Evolutionary conservation across 495 filamentous ascomycete genomes (phyloP).

Genomic region (Aspergillus avenaceus): DNA sequence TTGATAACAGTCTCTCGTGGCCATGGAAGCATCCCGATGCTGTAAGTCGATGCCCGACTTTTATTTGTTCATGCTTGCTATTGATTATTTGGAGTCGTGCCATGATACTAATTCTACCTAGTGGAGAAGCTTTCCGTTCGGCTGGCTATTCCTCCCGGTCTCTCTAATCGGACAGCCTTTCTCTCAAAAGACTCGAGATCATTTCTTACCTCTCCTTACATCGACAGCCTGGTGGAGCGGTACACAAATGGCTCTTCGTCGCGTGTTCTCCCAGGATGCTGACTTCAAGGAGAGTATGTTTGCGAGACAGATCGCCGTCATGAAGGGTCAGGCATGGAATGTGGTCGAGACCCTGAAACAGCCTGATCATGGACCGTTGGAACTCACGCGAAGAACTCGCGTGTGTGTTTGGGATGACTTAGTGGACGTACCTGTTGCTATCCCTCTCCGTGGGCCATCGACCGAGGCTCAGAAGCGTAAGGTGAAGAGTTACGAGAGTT

Average conservation of each 20-base stretch:
- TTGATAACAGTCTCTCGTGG: constrained; percentile 97
- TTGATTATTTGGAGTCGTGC: not conserved
- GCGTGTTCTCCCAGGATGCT: constrained; percentile 82
- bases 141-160: constrained; percentile 96
- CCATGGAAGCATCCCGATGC: constrained; percentile 99
- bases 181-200: constrained; percentile 83
- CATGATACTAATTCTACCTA: constrained; percentile 26
- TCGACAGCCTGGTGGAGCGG: constrained; percentile 96
- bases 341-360: constrained; percentile 95
- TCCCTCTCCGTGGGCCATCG: constrained; percentile 78
- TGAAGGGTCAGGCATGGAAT: constrained; percentile 99
- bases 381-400: constrained; percentile 82
- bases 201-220: constrained; percentile 90
- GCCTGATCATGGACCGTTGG: constrained; percentile 85
- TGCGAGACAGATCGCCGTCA: constrained; percentile 90
- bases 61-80: too few species aligned
- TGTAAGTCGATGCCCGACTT: constrained; percentile 39
- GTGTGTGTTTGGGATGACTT: constrained; percentile 98
- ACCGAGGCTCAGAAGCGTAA: constrained; percentile 67
- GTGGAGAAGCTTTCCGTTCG: constrained; percentile 92
- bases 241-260: constrained; percentile 78
- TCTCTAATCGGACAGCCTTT: constrained; percentile 96
- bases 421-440: constrained; percentile 90
- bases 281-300: constrained; percentile 99
- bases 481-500: constrained; percentile 28